Evolutionary conservation across 2,329 filamentous ascomycete genomes (phyloP), one percentile per base, ranked within the genome.

Genomic region (Fusarium clavum): DNA sequence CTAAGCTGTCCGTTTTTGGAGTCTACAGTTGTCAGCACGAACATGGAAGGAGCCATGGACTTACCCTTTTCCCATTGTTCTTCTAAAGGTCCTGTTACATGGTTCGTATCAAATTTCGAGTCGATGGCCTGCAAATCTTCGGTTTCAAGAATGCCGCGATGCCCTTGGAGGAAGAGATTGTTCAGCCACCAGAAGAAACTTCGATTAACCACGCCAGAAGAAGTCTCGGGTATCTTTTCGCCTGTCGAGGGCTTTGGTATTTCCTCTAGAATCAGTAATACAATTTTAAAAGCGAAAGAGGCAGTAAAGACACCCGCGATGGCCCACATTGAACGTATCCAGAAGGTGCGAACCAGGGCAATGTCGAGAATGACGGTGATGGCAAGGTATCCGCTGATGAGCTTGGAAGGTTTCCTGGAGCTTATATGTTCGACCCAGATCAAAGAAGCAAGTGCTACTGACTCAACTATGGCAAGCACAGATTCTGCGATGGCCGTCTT

Each of bases 161-260:
- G 72, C 10, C 78, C 79, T 18, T 61, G 54, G 2, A 68, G 51
- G 25, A 81, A 73, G 8, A 81, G 56, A 3, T 52, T 20, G 29
- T 80, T 80, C 14, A 81, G 55, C 80, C 80, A 81, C 77, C 77
- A 79, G 47, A 81, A 80, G 6, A 81, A 41, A 14, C 75, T 78
- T n/a, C 78, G 68, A 43, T 71, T 80, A 9, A 81, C 64, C 12
- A 79, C 49, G 0, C 80, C 79, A 0, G 76, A 77, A 1, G 77
- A 79, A 0, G 73, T 75, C 61, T 83, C 81, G 0, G 67, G 56
- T 20, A 75, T 54, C 40, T 69, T 64, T n/a, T 73, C 45, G 8
- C 51, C 56, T 3, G 48, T 18, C 8, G 70, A n/a, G 0, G 56
- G 45, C 49, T 82, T 82, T 2, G 77, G 73, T 0, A 68, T 52